A percentile compares a stretch with the other conserved stretches of the same genome.
Evolutionary conservation across 257 asterid species (phyloP).

Genomic region (Lycium barbarum): DNA sequence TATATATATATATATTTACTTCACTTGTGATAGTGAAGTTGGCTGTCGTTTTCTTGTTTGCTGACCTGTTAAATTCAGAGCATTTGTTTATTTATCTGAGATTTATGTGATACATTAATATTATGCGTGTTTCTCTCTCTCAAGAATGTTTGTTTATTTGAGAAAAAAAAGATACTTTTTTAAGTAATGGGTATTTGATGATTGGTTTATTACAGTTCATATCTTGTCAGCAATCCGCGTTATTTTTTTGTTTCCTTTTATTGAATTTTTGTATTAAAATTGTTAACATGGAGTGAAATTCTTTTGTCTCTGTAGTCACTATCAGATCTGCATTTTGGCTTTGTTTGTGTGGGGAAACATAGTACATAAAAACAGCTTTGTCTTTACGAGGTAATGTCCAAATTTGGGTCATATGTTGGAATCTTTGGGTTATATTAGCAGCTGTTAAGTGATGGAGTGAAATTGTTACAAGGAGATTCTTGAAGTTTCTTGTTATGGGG

Average conservation of each 20-base stretch:
- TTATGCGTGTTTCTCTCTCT: neutral
- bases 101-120: constrained; percentile 1
- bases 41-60: constrained; percentile 22
- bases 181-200: constrained; percentile 31
- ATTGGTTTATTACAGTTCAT: constrained; percentile 53
- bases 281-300: constrained; percentile 26
- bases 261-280: constrained; percentile 21
- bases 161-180: neutral
- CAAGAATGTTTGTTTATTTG: constrained; percentile 40
- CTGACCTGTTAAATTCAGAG: constrained; percentile 21
- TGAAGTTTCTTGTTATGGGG: neutral
- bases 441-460: neutral
- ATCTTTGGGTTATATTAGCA: neutral
- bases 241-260: constrained; percentile 31
- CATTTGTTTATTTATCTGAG: neutral
- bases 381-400: neutral
- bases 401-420: neutral
- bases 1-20: constrained; percentile 41
- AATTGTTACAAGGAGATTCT: neutral
- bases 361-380: constrained; percentile 34
- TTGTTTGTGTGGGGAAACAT: constrained; percentile 38
- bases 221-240: constrained; percentile 80
- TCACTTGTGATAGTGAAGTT: constrained; percentile 38
- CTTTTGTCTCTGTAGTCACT: constrained; percentile 46
- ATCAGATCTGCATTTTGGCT: constrained; percentile 60